Evolutionary conservation across 2,329 filamentous ascomycete genomes (phyloP).

Genomic region (Cercospora sp.): DNA sequence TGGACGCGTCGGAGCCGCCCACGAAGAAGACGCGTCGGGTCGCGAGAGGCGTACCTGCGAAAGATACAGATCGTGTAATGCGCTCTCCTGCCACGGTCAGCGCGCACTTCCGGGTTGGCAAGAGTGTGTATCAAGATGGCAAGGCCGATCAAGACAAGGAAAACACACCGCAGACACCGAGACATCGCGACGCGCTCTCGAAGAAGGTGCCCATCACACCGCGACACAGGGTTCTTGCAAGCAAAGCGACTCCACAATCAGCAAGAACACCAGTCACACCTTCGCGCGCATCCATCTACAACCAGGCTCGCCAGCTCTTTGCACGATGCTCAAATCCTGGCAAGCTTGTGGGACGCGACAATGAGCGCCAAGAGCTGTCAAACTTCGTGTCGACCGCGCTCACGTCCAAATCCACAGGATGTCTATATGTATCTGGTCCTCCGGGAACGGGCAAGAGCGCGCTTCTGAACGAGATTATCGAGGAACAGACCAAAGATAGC

Average conservation of each 20-base stretch:
- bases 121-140: conserved; percentile 42
- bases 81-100: conserved; percentile 51
- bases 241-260: conserved; percentile 73
- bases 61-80: conserved; percentile 49
- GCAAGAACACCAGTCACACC: conserved; percentile 74
- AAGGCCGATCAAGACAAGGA: conserved; percentile 36
- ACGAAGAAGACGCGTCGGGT: conserved; percentile 39
- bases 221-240: conserved; percentile 78
- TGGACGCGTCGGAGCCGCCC: conserved; percentile 37
- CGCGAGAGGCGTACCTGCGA: conserved; percentile 46
- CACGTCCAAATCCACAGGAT: conserved; percentile 65
- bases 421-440: conserved; percentile 91
- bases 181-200: conserved; percentile 75
- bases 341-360: conserved; percentile 74
- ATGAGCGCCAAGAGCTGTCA: conserved; percentile 64
- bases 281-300: conserved; percentile 72
- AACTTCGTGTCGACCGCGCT: conserved; percentile 68
- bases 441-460: conserved; percentile 97
- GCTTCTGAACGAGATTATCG: conserved; percentile 77
- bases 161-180: conserved; percentile 65
- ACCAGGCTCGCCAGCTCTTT: conserved; percentile 83
- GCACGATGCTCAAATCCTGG: conserved; percentile 73
- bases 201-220: conserved; percentile 73
- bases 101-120: conserved; percentile 45
- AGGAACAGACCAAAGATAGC: conserved; percentile 54